These are phyloP conservation scores for Alternaria infectoria DNA, from an alignment of 2,329 filamentous ascomycete species.

Conservation along the genomic window DNA sequence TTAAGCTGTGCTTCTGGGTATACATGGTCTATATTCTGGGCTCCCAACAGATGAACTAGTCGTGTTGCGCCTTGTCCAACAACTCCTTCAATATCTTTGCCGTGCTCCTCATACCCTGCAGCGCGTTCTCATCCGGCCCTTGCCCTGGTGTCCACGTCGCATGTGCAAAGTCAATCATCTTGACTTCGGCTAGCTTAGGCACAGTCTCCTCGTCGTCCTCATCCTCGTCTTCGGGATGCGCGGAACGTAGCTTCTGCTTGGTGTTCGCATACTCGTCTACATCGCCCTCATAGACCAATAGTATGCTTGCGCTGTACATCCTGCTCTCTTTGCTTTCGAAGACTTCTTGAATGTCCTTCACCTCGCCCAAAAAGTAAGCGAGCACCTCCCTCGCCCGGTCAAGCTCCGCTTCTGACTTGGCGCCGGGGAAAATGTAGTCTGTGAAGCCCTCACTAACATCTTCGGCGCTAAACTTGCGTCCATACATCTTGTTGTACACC, in stretches of 20 bases:
- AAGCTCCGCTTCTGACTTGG: conserved; percentile 29
- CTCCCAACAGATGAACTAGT: conserved; percentile 1
- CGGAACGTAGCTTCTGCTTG: conserved; percentile 35
- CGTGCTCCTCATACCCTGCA: conserved; percentile 76
- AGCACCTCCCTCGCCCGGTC: conserved; percentile 57
- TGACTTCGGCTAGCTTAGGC: conserved; percentile 77
- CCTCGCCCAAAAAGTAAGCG: conserved; percentile 50
- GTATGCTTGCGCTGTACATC: conserved; percentile 70
- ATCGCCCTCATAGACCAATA: conserved; percentile 72
- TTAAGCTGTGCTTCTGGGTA: background rate
- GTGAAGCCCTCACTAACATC: conserved; percentile 65
- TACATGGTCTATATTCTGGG: background rate
- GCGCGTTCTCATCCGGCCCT: conserved; percentile 83
- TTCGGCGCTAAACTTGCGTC: conserved; percentile 61
- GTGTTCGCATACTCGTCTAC: conserved; percentile 58
- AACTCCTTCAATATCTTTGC: conserved; percentile 74
- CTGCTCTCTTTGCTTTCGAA: conserved; percentile 68
- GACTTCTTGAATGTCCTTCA: conserved; percentile 62
- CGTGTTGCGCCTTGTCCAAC: conserved; percentile 35
- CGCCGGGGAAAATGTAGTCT: conserved; percentile 59
- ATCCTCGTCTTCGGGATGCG: conserved; percentile 44
- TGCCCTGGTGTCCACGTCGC: conserved; percentile 80
- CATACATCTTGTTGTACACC: conserved; percentile 71
- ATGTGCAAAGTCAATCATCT: conserved; percentile 97
- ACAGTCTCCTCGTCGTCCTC: conserved; percentile 53